These are phyloP conservation scores for Echeveria elegans DNA, from an alignment of 164 flowering plant genomes.

Conservation along the genomic window DNA sequence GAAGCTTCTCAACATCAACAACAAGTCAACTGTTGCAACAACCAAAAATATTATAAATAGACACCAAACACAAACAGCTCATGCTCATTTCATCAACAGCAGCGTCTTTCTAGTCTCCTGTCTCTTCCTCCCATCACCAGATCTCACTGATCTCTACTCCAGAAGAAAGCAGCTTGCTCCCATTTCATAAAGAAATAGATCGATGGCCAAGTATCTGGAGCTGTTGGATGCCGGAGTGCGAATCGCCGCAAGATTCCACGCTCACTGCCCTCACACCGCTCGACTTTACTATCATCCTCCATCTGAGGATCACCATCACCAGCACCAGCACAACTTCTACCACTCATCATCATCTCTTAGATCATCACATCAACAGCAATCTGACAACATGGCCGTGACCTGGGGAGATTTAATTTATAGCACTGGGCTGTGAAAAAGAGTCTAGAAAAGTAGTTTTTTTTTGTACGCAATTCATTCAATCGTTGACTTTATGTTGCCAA, in stretches of 20 bases:
- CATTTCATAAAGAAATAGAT: background rate
- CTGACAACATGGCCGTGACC: background rate
- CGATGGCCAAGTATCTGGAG: slow-evolving; percentile 3
- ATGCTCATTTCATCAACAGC: too few species aligned
- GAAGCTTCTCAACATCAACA: background rate
- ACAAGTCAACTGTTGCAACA: background rate
- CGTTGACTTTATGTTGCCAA: too few species aligned
- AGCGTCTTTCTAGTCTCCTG: background rate
- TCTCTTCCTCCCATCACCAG: too few species aligned
- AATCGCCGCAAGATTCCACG: slow-evolving; percentile 5
- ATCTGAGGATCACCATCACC: slow-evolving; percentile 3
- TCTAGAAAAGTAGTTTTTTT: background rate
- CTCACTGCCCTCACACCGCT: slow-evolving; percentile 6
- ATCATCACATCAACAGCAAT: background rate
- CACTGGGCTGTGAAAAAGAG: background rate
- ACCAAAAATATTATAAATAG: background rate
- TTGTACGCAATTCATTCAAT: background rate
- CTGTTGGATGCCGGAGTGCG: slow-evolving; percentile 8
- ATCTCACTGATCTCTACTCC: too few species aligned
- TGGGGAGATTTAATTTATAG: background rate
- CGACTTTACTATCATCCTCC: slow-evolving; percentile 6
- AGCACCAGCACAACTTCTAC: background rate
- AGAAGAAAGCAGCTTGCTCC: background rate
- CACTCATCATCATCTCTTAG: too few species aligned
- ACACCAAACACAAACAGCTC: background rate